Conservation (phyloP, 495 filamentous ascomycete species). For the Friedmanniomyces simplex region DNA sequence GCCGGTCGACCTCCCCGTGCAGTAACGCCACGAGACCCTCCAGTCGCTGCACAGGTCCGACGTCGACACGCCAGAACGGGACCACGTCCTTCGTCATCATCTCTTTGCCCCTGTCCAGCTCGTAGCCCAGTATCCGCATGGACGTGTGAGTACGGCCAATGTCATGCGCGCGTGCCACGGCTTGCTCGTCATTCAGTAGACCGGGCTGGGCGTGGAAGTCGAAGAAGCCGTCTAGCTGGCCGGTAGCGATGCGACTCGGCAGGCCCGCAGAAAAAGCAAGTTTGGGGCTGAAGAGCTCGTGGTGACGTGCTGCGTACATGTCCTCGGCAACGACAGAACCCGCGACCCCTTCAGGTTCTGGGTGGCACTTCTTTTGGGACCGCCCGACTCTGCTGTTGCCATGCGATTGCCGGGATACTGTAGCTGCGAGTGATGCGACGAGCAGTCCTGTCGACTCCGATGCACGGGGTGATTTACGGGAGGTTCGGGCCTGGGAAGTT, state of each 20-base stretch:
- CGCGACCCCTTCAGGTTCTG: too few species aligned
- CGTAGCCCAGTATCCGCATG: not conserved
- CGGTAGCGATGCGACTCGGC: not conserved
- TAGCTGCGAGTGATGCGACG: too few species aligned
- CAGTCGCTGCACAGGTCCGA: not conserved
- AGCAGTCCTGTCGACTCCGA: too few species aligned
- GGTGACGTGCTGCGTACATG: not conserved
- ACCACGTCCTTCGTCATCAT: not conserved
- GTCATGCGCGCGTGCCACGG: not conserved
- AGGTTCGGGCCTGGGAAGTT: too few species aligned
- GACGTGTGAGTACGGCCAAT: not conserved
- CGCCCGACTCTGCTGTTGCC: too few species aligned
- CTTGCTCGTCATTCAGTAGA: not conserved
- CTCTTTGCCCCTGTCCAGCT: not conserved
- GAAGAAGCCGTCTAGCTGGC: not conserved
- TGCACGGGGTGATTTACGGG: too few species aligned
- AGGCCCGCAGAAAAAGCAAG: not conserved
- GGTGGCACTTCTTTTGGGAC: too few species aligned
- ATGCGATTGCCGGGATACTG: too few species aligned
- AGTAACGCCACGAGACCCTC: not conserved
- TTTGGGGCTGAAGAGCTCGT: not conserved
- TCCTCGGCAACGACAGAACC: not conserved
- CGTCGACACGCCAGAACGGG: not conserved
- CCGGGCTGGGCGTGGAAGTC: not conserved
- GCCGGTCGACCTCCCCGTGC: not conserved